Base-by-base conservation (phyloP, 495 filamentous ascomycete species). In the Cladorrhinum samala region DNA sequence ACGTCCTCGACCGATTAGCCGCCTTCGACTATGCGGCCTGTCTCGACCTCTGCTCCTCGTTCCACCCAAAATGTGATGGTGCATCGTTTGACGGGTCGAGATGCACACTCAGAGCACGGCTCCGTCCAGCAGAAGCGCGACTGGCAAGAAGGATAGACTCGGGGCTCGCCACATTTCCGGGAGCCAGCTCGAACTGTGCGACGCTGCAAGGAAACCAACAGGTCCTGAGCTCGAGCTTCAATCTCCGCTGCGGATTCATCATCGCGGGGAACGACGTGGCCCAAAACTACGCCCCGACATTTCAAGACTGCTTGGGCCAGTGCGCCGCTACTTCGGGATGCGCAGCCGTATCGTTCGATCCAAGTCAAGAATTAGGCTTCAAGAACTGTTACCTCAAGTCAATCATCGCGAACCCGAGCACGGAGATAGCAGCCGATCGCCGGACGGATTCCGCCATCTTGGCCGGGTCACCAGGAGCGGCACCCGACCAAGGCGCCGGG, bases 321-420 rank as follows among this genome's bases (percentile, higher is more conserved):
- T 71, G 68, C 38, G 54, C 61, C 1, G 16, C 53, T 0, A 68
- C 62, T 2, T 25, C 51, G 0, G 60, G 53, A 9, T 71, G 68
- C 39, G 61, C 38, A 1, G 68, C 56, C 16, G 41, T 71, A 1
- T 54, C 57, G 2, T 71, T 61, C 36, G 68, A 71, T 33, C 46
- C 65, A 13, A 60, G 38, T 46, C 56, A 55, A 44, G 37, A 53
- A 7, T 47, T 65, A 16, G 68, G 68, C 25, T 71, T 71, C 54
- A 68, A 62, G 50, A 71, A 71, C 52, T 71, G 68, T 43, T 71
- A 71, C 27, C 49, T 71, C 41, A 71, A 71, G 49, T 58, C 59
- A 2, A 18, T 49, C 18, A 51, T 57, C 9, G 30, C 54, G 3
- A 55, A 63, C 30, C 7, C 50, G n/a, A 5, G 11, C 6, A 46